phyloP scores from a whole-genome alignment of 345 rosid species.

The Citrus glauca region DNA sequence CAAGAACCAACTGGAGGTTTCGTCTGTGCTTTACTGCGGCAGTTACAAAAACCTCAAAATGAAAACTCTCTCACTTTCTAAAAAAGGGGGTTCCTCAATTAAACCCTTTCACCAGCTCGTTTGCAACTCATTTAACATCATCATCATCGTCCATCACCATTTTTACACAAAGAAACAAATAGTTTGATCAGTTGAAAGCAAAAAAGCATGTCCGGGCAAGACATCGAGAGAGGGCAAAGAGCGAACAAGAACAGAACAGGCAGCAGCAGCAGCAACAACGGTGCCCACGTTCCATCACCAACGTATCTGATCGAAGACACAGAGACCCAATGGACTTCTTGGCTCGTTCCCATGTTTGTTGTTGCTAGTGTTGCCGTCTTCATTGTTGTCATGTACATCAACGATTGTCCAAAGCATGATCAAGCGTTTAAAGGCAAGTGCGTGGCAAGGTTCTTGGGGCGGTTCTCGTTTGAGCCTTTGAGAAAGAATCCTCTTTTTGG shows the following conservation, averaged over 20 bases:
- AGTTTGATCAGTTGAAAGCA: no score
- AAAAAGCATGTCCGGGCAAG: constrained; percentile 25
- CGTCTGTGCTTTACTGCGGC: neutral
- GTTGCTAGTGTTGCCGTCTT: constrained; percentile 60
- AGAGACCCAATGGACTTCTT: constrained; percentile 69
- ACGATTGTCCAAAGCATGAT: constrained; percentile 63
- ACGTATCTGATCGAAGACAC: constrained; percentile 35
- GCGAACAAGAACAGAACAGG: constrained; percentile 10
- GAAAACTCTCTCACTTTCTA: neutral
- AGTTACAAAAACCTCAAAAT: neutral
- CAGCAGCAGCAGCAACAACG: neutral
- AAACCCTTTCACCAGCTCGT: constrained; percentile 15
- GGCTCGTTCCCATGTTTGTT: constrained; percentile 81
- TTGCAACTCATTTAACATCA: neutral
- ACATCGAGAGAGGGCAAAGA: constrained; percentile 32
- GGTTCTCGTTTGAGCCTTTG: constrained; percentile 82
- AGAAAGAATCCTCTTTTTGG: constrained; percentile 81
- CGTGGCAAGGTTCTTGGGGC: constrained; percentile 67
- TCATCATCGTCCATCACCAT: neutral
- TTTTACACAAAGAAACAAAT: neutral
- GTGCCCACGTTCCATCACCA: constrained; percentile 24
- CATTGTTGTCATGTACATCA: constrained; percentile 63
- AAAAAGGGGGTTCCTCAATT: neutral
- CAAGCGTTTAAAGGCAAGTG: constrained; percentile 41
- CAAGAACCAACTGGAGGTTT: neutral